Evolutionary conservation across 441 rosid genomes (phyloP).

Genomic region (Arabidopsis hybrid): DNA sequence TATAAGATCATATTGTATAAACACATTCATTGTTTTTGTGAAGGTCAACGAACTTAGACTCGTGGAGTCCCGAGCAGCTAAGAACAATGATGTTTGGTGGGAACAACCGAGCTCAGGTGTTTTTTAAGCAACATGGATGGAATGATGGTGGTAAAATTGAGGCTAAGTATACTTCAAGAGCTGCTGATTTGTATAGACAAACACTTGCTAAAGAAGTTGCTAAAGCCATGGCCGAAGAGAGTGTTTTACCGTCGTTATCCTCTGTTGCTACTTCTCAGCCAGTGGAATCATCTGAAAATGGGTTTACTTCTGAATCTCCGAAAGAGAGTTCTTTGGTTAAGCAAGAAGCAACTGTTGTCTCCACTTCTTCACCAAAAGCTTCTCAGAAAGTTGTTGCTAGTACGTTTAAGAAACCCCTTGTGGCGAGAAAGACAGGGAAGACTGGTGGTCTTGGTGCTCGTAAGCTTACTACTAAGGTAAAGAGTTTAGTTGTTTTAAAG

Average conservation of each 20-base stretch:
- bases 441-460: constrained; percentile 96
- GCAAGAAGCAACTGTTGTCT: constrained; percentile 51
- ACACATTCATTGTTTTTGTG: neutral
- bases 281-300: constrained; percentile 59
- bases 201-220: constrained; percentile 88
- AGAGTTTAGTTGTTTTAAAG: neutral
- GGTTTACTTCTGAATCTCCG: constrained; percentile 50
- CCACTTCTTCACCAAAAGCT: constrained; percentile 61
- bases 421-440: constrained; percentile 76
- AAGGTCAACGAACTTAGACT: constrained; percentile 93
- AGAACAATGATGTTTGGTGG: constrained; percentile 91
- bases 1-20: neutral
- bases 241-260: constrained; percentile 55
- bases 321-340: constrained; percentile 28
- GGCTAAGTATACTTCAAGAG: constrained; percentile 95
- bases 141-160: constrained; percentile 85
- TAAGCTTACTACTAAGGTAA: constrained; percentile 88
- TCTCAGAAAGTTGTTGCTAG: constrained; percentile 54
- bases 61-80: constrained; percentile 92
- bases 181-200: constrained; percentile 92
- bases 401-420: constrained; percentile 84
- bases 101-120: constrained; percentile 91
- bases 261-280: constrained; percentile 62
- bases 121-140: constrained; percentile 99
- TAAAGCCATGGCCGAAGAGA: constrained; percentile 79